These are phyloP conservation scores for Microbotryum silenes-acaulis DNA, from an alignment of 1,284 basidiomycete species.

Conservation along the genomic window DNA sequence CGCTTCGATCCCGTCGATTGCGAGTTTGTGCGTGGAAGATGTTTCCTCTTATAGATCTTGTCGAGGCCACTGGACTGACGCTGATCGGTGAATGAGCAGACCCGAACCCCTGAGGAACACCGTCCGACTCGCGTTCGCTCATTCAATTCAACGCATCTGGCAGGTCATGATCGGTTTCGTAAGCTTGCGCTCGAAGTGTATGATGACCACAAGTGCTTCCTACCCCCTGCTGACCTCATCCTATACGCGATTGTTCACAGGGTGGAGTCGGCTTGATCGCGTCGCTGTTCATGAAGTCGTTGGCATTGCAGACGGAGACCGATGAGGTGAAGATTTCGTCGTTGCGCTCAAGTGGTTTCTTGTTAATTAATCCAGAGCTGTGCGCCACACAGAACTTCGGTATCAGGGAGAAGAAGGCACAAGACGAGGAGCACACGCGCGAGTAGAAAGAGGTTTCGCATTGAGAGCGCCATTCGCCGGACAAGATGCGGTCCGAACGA, in stretches of 20 bases:
- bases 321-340: constrained; percentile 3
- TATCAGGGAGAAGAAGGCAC: constrained; percentile 2
- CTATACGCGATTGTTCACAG: background rate
- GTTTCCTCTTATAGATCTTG: background rate
- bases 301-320: constrained; percentile 11
- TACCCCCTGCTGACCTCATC: background rate
- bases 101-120: constrained; percentile 23
- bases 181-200: background rate
- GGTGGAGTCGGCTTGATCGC: constrained; percentile 9
- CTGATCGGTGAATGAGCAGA: background rate
- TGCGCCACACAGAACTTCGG: constrained; percentile 1
- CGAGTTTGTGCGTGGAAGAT: background rate
- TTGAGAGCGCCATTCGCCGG: no score
- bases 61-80: no score
- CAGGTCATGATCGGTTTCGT: constrained; percentile 26
- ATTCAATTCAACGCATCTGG: constrained; percentile 26
- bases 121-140: constrained; percentile 18
- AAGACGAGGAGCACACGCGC: no score
- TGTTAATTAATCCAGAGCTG: background rate
- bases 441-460: no score
- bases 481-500: no score
- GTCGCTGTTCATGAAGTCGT: constrained; percentile 11
- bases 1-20: constrained; percentile 3
- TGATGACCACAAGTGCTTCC: rapidly evolving
- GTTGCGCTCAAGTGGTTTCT: background rate